phyloP scores from a whole-genome alignment of 495 filamentous ascomycete genomes.

The Thermochaetoides thermophila region DNA sequence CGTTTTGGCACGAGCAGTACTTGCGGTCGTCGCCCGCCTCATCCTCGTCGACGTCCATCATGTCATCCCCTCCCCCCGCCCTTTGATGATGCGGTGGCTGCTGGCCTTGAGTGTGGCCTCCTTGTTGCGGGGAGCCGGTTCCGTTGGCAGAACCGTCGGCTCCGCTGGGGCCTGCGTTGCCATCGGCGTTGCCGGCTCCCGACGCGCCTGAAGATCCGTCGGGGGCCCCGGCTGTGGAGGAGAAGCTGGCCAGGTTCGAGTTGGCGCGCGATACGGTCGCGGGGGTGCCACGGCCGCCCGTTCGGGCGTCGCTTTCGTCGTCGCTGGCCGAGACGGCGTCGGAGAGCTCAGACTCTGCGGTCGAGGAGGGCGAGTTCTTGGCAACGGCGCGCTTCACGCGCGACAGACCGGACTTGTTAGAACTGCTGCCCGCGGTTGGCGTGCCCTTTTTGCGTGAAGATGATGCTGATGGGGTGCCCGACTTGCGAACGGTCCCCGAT shows the following conservation, averaged over 20 bases:
- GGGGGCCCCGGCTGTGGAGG: too few relatives aligned
- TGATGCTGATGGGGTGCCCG: conserved; percentile 46
- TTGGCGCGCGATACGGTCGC: conserved; percentile 8
- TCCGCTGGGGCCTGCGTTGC: background rate
- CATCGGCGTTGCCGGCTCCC: conserved; percentile 1
- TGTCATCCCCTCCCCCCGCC: conserved; percentile 48
- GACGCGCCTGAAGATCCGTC: too few relatives aligned
- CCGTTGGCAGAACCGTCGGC: conserved; percentile 3
- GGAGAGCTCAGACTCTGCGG: conserved; percentile 47
- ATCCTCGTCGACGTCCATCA: conserved; percentile 60
- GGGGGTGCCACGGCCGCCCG: conserved; percentile 23
- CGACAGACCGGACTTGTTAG: conserved; percentile 33
- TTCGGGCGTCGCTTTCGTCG: conserved; percentile 31
- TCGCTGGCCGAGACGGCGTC: conserved; percentile 48
- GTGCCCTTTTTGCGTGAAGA: conserved; percentile 38
- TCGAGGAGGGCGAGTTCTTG: conserved; percentile 45
- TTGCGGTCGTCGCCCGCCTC: conserved; percentile 76
- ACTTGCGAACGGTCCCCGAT: conserved; percentile 31
- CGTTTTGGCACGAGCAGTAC: conserved; percentile 85
- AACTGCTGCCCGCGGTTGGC: conserved; percentile 35
- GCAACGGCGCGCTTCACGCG: conserved; percentile 34
- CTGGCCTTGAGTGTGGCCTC: conserved; percentile 4
- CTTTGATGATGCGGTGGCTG: conserved; percentile 16
- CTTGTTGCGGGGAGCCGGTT: conserved; percentile 5
- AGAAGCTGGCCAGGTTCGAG: conserved; percentile 9